phyloP scores from a whole-genome alignment of 192 early-diverging fungal genomes.

The Coemansia furcata region DNA sequence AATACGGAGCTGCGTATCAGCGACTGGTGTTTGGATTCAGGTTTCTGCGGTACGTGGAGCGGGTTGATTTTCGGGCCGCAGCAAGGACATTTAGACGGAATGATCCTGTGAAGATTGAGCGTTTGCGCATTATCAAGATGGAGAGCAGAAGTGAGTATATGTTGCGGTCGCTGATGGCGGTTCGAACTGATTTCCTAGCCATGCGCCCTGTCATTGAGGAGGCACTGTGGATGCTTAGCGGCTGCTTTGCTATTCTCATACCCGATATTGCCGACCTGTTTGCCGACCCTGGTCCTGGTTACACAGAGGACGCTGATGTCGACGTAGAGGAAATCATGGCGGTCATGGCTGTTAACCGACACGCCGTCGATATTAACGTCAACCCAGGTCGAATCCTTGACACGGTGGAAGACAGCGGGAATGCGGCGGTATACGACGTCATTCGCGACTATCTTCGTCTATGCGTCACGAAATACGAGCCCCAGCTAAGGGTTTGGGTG shows the following conservation, averaged over 20 bases:
- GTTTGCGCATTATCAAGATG: neutral
- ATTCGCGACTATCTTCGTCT: constrained; percentile 59
- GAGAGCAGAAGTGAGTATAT: constrained; percentile 25
- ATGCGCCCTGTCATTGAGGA: constrained; percentile 4
- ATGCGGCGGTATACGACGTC: constrained; percentile 41
- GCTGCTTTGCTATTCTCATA: constrained; percentile 40
- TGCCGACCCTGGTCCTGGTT: neutral
- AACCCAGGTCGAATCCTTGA: constrained; percentile 53
- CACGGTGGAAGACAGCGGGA: constrained; percentile 56
- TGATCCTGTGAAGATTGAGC: constrained; percentile 16
- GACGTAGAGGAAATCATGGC: constrained; percentile 45
- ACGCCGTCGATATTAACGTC: constrained; percentile 58
- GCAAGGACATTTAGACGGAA: constrained; percentile 9
- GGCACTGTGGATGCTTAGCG: constrained; percentile 9
- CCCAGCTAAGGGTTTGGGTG: constrained; percentile 54
- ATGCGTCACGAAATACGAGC: constrained; percentile 47
- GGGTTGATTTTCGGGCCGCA: constrained; percentile 22
- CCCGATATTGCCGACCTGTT: constrained; percentile 40
- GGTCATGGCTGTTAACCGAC: constrained; percentile 62
- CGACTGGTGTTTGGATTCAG: constrained; percentile 58
- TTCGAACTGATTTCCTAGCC: constrained; percentile 15
- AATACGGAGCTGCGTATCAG: constrained; percentile 57
- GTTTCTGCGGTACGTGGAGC: constrained; percentile 52
- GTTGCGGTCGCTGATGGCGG: constrained; percentile 22
- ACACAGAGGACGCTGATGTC: constrained; percentile 6